These are phyloP conservation scores for Calonectria henricotiae DNA, from an alignment of 2,329 filamentous ascomycete species.

Conservation along the genomic window DNA sequence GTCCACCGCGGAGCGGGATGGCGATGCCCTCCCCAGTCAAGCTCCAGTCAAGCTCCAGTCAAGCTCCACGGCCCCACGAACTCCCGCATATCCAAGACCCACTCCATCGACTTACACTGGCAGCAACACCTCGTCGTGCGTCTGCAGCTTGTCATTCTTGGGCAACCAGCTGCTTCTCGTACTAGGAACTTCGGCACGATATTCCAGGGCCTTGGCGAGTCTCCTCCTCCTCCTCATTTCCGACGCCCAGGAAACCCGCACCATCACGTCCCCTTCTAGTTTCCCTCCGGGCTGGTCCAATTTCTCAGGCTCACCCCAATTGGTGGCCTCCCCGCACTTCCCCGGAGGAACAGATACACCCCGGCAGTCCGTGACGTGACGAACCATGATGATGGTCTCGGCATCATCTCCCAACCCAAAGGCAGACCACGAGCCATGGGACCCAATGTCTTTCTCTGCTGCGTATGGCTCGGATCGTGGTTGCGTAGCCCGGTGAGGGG, in stretches of 20 bases:
- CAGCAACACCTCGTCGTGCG: slow-evolving; percentile 26
- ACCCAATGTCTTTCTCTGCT: slow-evolving; percentile 22
- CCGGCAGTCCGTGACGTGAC: slow-evolving; percentile 35
- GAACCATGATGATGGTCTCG: slow-evolving; percentile 43
- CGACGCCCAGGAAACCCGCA: slow-evolving; percentile 42
- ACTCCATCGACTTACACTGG: slow-evolving; percentile 27
- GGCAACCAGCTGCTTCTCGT: slow-evolving; percentile 29
- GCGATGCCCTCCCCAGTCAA: background rate
- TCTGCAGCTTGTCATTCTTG: slow-evolving; percentile 27
- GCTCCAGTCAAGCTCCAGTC: background rate
- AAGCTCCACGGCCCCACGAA: slow-evolving; percentile 28
- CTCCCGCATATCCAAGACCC: slow-evolving; percentile 18
- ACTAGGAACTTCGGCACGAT: slow-evolving; percentile 51
- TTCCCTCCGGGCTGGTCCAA: slow-evolving; percentile 39
- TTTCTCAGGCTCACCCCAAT: slow-evolving; percentile 34
- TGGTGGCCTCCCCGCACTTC: slow-evolving; percentile 49
- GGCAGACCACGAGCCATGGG: slow-evolving; percentile 31
- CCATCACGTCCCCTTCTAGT: slow-evolving; percentile 31
- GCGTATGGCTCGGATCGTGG: slow-evolving; percentile 27
- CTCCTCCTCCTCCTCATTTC: slow-evolving; percentile 36
- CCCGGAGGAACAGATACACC: slow-evolving; percentile 42
- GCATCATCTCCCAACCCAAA: slow-evolving; percentile 38
- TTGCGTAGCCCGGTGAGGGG: slow-evolving; percentile 34
- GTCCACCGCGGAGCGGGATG: slow-evolving; percentile 12
- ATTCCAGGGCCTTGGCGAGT: slow-evolving; percentile 37